Percentiles rank a stretch among this genome's conserved stretches.
phyloP scores from a whole-genome alignment of 2,329 filamentous ascomycete genomes.

The Aaosphaeria pasadenensis region DNA sequence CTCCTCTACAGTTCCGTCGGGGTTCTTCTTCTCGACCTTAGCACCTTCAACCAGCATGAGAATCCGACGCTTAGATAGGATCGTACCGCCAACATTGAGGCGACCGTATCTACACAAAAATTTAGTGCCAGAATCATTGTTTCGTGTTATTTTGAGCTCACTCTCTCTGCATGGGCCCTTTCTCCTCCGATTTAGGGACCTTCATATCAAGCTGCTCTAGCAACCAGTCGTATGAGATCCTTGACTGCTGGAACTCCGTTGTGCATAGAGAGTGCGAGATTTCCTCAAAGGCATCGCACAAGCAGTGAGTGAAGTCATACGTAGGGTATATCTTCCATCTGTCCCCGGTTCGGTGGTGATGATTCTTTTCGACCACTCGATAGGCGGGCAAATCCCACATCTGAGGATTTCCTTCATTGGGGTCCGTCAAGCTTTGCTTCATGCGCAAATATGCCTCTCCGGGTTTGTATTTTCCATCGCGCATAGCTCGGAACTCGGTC shows the following conservation, averaged over 20 bases:
- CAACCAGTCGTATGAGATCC: constrained; percentile 88
- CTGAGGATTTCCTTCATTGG: constrained; percentile 78
- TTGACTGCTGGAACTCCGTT: constrained; percentile 81
- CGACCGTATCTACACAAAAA: constrained; percentile 52
- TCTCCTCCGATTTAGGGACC: constrained; percentile 56
- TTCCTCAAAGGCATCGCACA: constrained; percentile 87
- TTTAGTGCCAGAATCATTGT: neutral
- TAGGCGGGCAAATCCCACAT: constrained; percentile 97
- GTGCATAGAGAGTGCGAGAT: constrained; percentile 94
- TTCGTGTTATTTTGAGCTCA: constrained; percentile 34
- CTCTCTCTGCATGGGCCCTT: constrained; percentile 82
- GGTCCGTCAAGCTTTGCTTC: constrained; percentile 71
- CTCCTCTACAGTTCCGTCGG: constrained; percentile 39
- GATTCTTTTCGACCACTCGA: constrained; percentile 69
- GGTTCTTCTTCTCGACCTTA: constrained; percentile 43
- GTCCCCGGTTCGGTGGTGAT: constrained; percentile 75
- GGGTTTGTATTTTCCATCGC: constrained; percentile 84
- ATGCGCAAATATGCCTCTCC: constrained; percentile 83
- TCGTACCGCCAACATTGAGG: constrained; percentile 77
- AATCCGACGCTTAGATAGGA: constrained; percentile 84
- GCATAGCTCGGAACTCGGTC: constrained; percentile 82
- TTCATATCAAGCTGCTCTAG: constrained; percentile 80
- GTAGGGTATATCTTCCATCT: constrained; percentile 94
- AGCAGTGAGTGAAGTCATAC: constrained; percentile 87
- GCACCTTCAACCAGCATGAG: constrained; percentile 72